A percentile compares a stretch with the other conserved stretches of the same genome.
Evolutionary conservation across 176 grass and related monocot genomes (phyloP).

Genomic region (Hordeum vulgare): DNA sequence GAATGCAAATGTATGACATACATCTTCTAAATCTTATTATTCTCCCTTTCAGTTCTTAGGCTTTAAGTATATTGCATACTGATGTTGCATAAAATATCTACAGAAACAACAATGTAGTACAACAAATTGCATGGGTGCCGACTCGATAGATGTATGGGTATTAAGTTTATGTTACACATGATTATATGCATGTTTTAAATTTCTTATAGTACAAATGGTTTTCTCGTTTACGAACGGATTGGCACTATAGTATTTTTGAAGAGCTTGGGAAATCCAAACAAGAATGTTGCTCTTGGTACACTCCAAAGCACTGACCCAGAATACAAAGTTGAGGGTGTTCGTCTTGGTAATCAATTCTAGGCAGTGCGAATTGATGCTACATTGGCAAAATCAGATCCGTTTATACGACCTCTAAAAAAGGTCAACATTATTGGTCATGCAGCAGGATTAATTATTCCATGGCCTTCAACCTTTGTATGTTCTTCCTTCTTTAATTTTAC

Average conservation of each 20-base stretch:
- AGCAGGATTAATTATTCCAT: neutral
- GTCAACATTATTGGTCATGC: neutral
- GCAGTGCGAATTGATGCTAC: neutral
- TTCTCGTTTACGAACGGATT: neutral
- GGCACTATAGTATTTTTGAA: neutral
- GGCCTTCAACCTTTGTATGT: conserved; percentile 1
- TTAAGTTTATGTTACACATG: neutral
- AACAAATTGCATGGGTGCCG: neutral
- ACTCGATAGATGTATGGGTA: neutral
- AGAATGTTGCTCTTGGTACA: neutral
- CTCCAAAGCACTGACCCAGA: neutral
- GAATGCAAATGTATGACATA: neutral
- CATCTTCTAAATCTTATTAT: neutral
- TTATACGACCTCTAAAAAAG: neutral
- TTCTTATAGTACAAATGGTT: neutral
- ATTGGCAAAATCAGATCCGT: neutral
- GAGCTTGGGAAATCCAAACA: neutral
- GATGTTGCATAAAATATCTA: neutral
- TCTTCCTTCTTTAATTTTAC: neutral
- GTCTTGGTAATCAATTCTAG: neutral
- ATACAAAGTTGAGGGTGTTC: neutral
- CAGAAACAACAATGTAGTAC: neutral
- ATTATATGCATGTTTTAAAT: neutral
- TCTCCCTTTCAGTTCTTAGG: too few species aligned
- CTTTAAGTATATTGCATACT: neutral